These are phyloP conservation scores for Aureobasidium sp. DNA, from an alignment of 2,329 filamentous ascomycete species.

Conservation along the genomic window DNA sequence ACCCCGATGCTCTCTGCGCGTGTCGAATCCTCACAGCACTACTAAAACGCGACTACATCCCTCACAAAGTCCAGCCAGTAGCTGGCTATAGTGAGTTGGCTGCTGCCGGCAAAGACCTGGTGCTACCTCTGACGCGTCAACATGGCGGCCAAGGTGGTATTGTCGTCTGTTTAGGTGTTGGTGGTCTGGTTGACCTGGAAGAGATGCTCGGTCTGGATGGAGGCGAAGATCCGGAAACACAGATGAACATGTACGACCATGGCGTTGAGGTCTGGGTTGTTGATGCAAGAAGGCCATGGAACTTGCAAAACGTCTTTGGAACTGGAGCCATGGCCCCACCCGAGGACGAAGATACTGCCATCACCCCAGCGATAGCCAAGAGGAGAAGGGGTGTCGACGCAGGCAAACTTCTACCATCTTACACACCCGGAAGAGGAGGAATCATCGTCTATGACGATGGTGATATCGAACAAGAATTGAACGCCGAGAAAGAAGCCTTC, in stretches of 20 bases:
- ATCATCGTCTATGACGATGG: slow-evolving; percentile 95
- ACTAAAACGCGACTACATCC: slow-evolving; percentile 96
- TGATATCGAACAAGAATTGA: slow-evolving; percentile 80
- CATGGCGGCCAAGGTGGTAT: slow-evolving; percentile 80
- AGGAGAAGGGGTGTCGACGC: slow-evolving; percentile 61
- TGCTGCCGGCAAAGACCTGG: slow-evolving; percentile 68
- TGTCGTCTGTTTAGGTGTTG: slow-evolving; percentile 86
- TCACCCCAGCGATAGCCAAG: slow-evolving; percentile 30
- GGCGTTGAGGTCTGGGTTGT: slow-evolving; percentile 95
- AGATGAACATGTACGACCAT: slow-evolving; percentile 46
- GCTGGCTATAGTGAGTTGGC: slow-evolving; percentile 86
- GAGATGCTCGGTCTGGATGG: slow-evolving; percentile 66
- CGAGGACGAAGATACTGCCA: slow-evolving; percentile 17
- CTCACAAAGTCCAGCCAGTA: slow-evolving; percentile 93
- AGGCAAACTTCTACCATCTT: slow-evolving; percentile 64
- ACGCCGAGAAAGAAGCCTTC: slow-evolving; percentile 71
- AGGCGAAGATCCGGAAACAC: slow-evolving; percentile 35
- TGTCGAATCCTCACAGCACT: slow-evolving; percentile 88
- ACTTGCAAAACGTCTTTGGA: slow-evolving; percentile 83
- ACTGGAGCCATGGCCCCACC: slow-evolving; percentile 29
- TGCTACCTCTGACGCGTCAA: slow-evolving; percentile 77
- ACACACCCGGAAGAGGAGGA: slow-evolving; percentile 73
- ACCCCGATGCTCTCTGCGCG: slow-evolving; percentile 91
- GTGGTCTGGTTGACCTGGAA: slow-evolving; percentile 82
- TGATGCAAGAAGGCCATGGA: slow-evolving; percentile 89